Evolutionary conservation across 2,329 filamentous ascomycete species (phyloP).

Genomic region (Trichoderma koningiopsis): DNA sequence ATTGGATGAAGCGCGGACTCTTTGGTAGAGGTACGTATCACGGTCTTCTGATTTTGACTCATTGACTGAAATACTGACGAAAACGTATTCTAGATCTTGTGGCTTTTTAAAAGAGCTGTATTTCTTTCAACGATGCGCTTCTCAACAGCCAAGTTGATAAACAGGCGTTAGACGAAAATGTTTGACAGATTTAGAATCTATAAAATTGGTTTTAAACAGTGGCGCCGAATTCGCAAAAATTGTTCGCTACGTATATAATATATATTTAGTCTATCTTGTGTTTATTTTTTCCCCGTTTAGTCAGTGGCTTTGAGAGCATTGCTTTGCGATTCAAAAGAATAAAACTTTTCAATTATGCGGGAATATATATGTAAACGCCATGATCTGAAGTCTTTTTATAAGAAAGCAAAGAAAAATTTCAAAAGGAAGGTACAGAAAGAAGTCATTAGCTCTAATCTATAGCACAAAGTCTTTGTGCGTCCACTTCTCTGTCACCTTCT

Average conservation of each 20-base stretch:
- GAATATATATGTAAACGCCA: constrained; percentile 7
- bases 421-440: not conserved
- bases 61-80: constrained; percentile 7
- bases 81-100: constrained; percentile 8
- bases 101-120: constrained; percentile 6
- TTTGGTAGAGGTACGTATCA: constrained; percentile 84
- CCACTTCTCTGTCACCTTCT: constrained; percentile 92
- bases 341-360: not conserved
- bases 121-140: not conserved
- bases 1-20: constrained; percentile 94
- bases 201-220: not conserved
- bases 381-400: not conserved
- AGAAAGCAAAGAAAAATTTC: not conserved
- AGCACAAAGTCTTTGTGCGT: constrained; percentile 84
- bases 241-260: not conserved
- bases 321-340: not conserved
- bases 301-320: not conserved
- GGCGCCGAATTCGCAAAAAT: not conserved
- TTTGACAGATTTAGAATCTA: not conserved
- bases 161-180: not conserved
- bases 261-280: not conserved
- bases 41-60: not conserved
- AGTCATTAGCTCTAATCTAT: constrained; percentile 16
- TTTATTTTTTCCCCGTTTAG: constrained; percentile 1
- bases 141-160: not conserved